Evolutionary conservation across 1,284 basidiomycete genomes (phyloP).

Genomic region (Omphalotus olearius): DNA sequence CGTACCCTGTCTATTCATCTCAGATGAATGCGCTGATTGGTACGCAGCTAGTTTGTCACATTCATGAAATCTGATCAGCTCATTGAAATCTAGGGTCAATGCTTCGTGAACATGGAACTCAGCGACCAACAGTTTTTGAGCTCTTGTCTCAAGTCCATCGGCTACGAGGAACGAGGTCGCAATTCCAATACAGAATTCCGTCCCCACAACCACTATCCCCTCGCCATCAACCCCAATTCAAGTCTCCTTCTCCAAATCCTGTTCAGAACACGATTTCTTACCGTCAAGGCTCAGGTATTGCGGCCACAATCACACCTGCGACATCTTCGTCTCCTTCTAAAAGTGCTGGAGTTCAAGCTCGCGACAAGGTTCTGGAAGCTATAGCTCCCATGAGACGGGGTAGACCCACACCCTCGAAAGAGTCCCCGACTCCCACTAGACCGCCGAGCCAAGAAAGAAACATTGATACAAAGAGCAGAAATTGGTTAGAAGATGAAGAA

Average conservation of each 20-base stretch:
- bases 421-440: conserved; percentile 28
- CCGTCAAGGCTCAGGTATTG: conserved; percentile 22
- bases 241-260: conserved; percentile 29
- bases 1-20: conserved; percentile 89
- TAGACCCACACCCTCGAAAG: conserved; percentile 42
- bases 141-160: conserved; percentile 72
- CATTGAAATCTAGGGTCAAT: conserved; percentile 61
- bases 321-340: conserved; percentile 21
- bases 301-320: conserved; percentile 14
- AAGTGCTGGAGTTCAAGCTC: conserved; percentile 57
- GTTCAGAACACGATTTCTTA: conserved; percentile 38
- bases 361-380: conserved; percentile 71
- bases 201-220: conserved; percentile 44
- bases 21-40: conserved; percentile 87
- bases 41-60: conserved; percentile 32
- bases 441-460: conserved; percentile 36
- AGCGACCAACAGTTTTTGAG: conserved; percentile 82
- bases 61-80: conserved; percentile 2
- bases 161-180: conserved; percentile 80
- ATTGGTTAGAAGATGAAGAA: conserved; percentile 46
- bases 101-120: conserved; percentile 82
- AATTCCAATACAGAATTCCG: conserved; percentile 63
- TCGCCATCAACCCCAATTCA: conserved; percentile 27
- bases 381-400: conserved; percentile 77
- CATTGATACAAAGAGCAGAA: conserved; percentile 23